phyloP scores from a whole-genome alignment of 805 yeast genomes.

The Hyphopichia homilentoma region DNA sequence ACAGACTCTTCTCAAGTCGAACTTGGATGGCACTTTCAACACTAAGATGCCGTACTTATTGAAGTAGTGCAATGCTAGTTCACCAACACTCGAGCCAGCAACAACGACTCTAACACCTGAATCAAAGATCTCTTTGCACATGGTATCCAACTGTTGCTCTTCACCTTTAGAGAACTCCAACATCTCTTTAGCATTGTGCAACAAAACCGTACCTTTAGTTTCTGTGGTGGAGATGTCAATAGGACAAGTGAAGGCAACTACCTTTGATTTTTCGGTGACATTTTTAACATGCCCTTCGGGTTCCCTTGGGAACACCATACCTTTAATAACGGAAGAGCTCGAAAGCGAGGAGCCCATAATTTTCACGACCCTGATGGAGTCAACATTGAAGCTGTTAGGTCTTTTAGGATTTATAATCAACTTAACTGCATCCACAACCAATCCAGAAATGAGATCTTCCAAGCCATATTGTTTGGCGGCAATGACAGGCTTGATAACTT shows the following conservation, averaged over 20 bases:
- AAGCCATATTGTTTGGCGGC: constrained; percentile 91
- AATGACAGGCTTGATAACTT: constrained; percentile 81
- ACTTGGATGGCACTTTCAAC: constrained; percentile 87
- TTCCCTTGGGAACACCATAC: constrained; percentile 97
- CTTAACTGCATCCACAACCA: constrained; percentile 83
- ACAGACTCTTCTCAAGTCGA: constrained; percentile 88
- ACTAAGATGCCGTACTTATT: constrained; percentile 83
- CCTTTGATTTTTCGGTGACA: constrained; percentile 61
- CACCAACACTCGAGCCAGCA: constrained; percentile 95
- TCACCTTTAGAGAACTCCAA: constrained; percentile 94
- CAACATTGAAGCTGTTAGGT: constrained; percentile 76
- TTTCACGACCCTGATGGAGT: constrained; percentile 91
- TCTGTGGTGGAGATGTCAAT: constrained; percentile 95
- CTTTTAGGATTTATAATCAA: constrained; percentile 66
- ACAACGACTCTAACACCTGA: constrained; percentile 84
- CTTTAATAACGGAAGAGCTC: constrained; percentile 78
- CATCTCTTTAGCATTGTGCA: constrained; percentile 97
- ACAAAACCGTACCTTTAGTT: constrained; percentile 93
- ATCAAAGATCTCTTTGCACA: constrained; percentile 76
- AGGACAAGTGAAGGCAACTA: constrained; percentile 91
- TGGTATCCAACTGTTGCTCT: constrained; percentile 85
- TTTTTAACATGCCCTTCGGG: constrained; percentile 90
- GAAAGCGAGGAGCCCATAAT: constrained; percentile 86
- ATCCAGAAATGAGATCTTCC: constrained; percentile 70
- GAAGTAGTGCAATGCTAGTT: constrained; percentile 86